Evolutionary conservation across 345 rosid species (phyloP), one percentile per base, ranked within the genome.

Genomic region (Dipteronia sinensis): DNA sequence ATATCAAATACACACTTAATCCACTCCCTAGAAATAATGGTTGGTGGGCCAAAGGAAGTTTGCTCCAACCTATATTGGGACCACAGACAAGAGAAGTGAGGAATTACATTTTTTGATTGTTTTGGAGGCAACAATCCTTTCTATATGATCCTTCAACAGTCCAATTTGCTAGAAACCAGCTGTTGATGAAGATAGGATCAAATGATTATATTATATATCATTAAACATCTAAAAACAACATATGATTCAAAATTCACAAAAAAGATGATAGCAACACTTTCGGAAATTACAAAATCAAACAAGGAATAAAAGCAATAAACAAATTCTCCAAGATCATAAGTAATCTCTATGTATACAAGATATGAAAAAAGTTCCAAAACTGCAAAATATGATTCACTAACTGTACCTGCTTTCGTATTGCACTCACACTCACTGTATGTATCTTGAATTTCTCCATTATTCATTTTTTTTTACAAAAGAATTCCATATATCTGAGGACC

Each of bases 401-500:
- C 67, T 65, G 40, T 77, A 73, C 71, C 78, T 47, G 19, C 58
- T 76, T 55, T 31, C 46, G 69, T 68, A 42, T 65, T 25, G 31
- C 23, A 29, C 71, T 67, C 38, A 31, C 6, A 5, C n/a, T n/a
- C n/a, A n/a, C n/a, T n/a, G 46, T 8, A 42, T 22, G 7, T 46
- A 69, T 75, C 53, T 77, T 65, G 38, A 47, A 5, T 40, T 53
- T 69, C 71, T 71, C 68, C 67, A 10, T 11, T 46, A 46, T 22
- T 63, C 34, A 25, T 42, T 77, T 53, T 67, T n/a, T 76, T 78
- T 72, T 82, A 62, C 78, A 77, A 34, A 47, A 47, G 49, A 68
- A 38, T 31, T 20, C 59, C 5, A 56, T 63, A 75, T 25, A 51
- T 34, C 64, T 64, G 71, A n/a, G n/a, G n/a, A n/a, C n/a, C n/a